Evolutionary conservation across 2,329 filamentous ascomycete genomes (phyloP), one percentile per base, ranked within the genome.

Genomic region (Talaromyces sp.): DNA sequence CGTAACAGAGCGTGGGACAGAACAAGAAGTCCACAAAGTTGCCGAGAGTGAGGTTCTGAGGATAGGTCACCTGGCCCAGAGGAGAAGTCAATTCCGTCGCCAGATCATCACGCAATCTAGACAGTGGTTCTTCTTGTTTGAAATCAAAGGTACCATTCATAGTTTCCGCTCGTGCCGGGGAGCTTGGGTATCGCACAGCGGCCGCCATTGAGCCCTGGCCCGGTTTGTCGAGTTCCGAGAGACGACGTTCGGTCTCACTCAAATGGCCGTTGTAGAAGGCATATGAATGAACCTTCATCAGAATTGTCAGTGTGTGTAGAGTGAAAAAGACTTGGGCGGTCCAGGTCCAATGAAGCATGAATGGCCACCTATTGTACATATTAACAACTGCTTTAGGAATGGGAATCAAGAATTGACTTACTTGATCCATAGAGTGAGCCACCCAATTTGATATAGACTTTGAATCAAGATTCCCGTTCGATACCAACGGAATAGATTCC

Each of bases 201-300:
- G 90, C 89, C 3, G 84, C 86, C 70, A 87, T 87, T 60, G 89
- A 89, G 4, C 86, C 69, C 5, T 61, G 40, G 11, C 43, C 63
- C 1, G 60, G 85, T 1, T 93, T 92, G 77, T 99, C 95, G 38
- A 99, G 88, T 47, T 88, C 88, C 64, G 86, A 87, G 13, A 99
- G 84, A 11, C 92, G 89, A 74, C 90, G 89, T 76, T 96, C 87
- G 0, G 92, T 96, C 76, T 95, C 92, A 70, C 90, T 91, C 17
- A 99, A 83, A 77, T 99, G 95, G 11, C 95, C 95, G 72, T 97
- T 98, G 82, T 99, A 99, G 78, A 98, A 99, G 27, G 92, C 91
- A 74, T 97, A 99, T 5, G 93, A 97, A 77, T 99, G 95, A 88
- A 98, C 95, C 83, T 99, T 99, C 95, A 99, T 99, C 60, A 97